Evolutionary conservation across 2,329 filamentous ascomycete genomes (phyloP).

Genomic region (Aspergillus sp.): DNA sequence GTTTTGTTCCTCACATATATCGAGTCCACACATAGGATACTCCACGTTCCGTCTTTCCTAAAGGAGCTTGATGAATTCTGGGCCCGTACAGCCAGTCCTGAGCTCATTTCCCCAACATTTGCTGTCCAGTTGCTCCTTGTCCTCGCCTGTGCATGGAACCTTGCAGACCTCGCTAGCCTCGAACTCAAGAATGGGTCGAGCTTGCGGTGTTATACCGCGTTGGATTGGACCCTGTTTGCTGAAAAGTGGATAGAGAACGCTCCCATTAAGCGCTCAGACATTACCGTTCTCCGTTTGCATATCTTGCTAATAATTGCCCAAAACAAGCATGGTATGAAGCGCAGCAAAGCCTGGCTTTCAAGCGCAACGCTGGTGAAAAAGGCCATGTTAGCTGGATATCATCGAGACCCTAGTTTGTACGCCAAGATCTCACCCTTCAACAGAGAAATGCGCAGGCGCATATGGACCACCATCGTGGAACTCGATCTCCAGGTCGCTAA

Average conservation of each 20-base stretch:
- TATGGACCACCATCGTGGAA: conserved; percentile 63
- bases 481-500: conserved; percentile 61
- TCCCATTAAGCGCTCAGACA: conserved; percentile 58
- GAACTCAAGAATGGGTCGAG: conserved; percentile 33
- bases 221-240: conserved; percentile 84
- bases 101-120: conserved; percentile 36
- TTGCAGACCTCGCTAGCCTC: conserved; percentile 35
- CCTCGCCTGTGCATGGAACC: conserved; percentile 45
- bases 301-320: conserved; percentile 57
- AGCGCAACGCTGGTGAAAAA: conserved; percentile 57
- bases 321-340: conserved; percentile 55
- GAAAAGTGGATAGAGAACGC: conserved; percentile 86
- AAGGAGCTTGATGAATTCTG: conserved; percentile 44
- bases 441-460: conserved; percentile 55
- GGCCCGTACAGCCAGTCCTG: conserved; percentile 31
- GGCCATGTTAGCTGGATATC: conserved; percentile 59
- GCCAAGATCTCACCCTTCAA: conserved; percentile 44
- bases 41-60: conserved; percentile 48
- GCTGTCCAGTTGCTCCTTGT: conserved; percentile 44
- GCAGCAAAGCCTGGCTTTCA: conserved; percentile 59
- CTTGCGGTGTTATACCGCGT: conserved; percentile 37
- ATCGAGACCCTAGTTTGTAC: conserved; percentile 45
- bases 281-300: conserved; percentile 56
- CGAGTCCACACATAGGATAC: conserved; percentile 45
- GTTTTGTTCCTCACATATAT: conserved; percentile 45